A percentile compares a stretch with the other conserved stretches of the same genome.
Conservation (phyloP, 73 alveolate genomes). For the Paramecium primaurelia region DNA sequence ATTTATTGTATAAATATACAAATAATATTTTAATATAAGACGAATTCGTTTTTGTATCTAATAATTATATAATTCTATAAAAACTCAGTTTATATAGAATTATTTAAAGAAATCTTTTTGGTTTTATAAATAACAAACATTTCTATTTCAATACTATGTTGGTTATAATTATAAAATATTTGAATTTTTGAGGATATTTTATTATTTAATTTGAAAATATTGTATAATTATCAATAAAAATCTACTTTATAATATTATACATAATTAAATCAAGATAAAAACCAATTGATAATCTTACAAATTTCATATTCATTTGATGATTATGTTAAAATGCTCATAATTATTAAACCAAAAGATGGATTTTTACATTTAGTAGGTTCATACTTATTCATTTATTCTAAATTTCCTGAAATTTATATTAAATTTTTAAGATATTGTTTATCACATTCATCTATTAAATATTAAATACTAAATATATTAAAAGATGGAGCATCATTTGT, state of each 20-base stretch:
- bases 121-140: neutral
- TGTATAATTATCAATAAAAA: neutral
- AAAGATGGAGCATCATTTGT: neutral
- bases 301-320: neutral
- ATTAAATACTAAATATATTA: neutral
- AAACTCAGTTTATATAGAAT: neutral
- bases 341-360: neutral
- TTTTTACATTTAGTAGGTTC: neutral
- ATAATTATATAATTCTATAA: neutral
- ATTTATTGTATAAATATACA: neutral
- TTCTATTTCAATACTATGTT: neutral
- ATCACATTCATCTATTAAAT: neutral
- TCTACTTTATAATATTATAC: neutral
- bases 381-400: neutral
- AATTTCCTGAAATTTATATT: neutral
- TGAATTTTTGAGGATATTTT: neutral
- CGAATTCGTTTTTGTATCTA: neutral
- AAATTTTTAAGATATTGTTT: neutral
- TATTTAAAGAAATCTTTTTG: neutral
- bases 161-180: neutral
- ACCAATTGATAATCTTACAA: neutral
- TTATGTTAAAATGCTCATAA: neutral
- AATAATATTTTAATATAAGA: conserved; percentile 10
- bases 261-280: neutral
- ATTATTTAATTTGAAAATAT: neutral